A percentile compares a stretch with the other conserved stretches of the same genome.
These are phyloP conservation scores for Westerdykella ornata DNA, from an alignment of 2,329 filamentous ascomycete genomes.

Conservation along the genomic window DNA sequence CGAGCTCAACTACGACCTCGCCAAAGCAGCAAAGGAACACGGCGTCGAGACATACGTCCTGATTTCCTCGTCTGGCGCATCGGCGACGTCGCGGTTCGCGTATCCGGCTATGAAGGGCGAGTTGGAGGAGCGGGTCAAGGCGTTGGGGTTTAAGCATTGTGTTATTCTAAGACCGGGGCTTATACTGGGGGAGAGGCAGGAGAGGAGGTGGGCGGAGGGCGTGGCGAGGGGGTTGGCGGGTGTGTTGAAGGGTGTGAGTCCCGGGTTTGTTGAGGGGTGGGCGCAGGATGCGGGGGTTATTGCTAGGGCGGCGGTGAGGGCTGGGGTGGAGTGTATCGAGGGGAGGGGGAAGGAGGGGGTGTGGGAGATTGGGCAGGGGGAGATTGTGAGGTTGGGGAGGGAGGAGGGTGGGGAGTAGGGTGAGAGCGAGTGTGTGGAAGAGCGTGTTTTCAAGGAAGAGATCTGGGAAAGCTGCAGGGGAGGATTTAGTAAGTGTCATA, in stretches of 20 bases:
- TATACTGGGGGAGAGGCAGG: conserved; percentile 64
- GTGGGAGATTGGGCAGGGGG: conserved; percentile 55
- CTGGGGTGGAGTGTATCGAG: conserved; percentile 47
- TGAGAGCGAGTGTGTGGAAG: no score
- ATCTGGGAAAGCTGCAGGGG: no score
- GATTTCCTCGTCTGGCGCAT: conserved; percentile 53
- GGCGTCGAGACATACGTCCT: conserved; percentile 59
- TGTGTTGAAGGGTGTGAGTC: conserved; percentile 44
- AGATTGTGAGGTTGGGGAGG: conserved; percentile 62
- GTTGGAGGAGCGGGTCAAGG: conserved; percentile 70
- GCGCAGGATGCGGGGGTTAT: conserved; percentile 71
- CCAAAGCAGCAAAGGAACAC: conserved; percentile 67
- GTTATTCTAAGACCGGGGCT: conserved; percentile 69
- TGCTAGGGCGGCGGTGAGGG: conserved; percentile 58
- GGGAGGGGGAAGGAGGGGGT: conserved; percentile 51
- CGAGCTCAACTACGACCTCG: conserved; percentile 75
- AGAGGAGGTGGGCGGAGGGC: conserved; percentile 54
- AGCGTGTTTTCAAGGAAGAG: no score
- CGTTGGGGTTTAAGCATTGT: conserved; percentile 67
- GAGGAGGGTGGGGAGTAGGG: conserved; percentile 1
- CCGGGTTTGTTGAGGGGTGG: conserved; percentile 54
- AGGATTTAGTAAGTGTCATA: no score
- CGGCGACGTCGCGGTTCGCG: conserved; percentile 47
- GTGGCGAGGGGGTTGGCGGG: conserved; percentile 51
- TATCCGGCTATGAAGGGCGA: conserved; percentile 76